Evolutionary conservation across 2,329 filamentous ascomycete species (phyloP).

Genomic region (Cercospora zeina): DNA sequence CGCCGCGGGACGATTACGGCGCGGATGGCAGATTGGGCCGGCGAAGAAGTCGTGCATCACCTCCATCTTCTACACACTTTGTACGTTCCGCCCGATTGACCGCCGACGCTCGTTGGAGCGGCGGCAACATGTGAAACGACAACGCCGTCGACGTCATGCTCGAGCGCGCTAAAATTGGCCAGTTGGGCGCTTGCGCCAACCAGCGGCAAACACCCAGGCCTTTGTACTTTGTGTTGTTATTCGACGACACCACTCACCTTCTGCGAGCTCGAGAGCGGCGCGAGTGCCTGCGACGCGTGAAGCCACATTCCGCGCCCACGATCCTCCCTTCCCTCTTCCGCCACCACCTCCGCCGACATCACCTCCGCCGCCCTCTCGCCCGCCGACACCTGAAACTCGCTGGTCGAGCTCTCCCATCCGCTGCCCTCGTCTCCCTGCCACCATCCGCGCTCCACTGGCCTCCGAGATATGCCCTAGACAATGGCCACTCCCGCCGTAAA

Average conservation of each 20-base stretch:
- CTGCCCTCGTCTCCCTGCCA: not conserved
- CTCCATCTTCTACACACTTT: too few relatives aligned
- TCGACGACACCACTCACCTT: too few relatives aligned
- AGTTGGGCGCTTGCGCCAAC: not conserved
- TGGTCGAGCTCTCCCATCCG: not conserved
- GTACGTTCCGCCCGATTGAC: too few relatives aligned
- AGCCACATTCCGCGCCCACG: too few relatives aligned
- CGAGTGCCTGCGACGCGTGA: not conserved
- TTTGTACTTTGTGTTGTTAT: too few relatives aligned
- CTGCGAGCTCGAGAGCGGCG: not conserved
- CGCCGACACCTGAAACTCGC: not conserved
- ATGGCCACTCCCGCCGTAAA: conserved; percentile 8
- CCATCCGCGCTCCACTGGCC: not conserved
- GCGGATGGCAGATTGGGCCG: not conserved
- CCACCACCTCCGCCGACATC: too few relatives aligned
- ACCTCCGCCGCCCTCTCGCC: not conserved
- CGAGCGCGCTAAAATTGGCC: conserved; percentile 12
- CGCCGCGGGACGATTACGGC: not conserved
- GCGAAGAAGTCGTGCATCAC: too few relatives aligned
- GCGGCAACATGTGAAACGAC: conserved; percentile 5
- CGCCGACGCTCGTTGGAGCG: not conserved
- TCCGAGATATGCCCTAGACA: not conserved
- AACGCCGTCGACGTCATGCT: conserved; percentile 9
- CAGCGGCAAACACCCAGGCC: not conserved
- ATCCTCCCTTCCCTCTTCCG: too few relatives aligned